Evolutionary conservation across 2,329 filamentous ascomycete genomes (phyloP), one percentile per base, ranked within the genome.

Genomic region (Trichophyton equinum): DNA sequence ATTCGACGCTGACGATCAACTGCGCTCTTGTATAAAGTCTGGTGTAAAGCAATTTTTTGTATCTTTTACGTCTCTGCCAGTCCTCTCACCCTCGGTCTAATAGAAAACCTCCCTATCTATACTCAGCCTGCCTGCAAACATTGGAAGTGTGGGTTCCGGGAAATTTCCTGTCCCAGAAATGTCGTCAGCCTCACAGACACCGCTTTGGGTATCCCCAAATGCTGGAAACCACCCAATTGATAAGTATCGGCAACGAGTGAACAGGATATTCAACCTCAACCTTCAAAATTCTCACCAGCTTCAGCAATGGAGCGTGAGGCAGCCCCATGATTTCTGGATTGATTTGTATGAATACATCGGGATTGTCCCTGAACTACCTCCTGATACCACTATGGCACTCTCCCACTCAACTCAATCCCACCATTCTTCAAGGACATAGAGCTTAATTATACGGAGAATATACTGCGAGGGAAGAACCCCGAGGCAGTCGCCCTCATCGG

Each of bases 251-350:
- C 59, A 42, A 7, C 64, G 62, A 44, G 61, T 64, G n/a, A 65
- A 65, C 46, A 44, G 58, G 42, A 62, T 59, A 40, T 65, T 64
- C 49, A 46, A 46, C 27, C 51, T 65, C 15, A 20, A 25, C 25
- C 61, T 65, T n/a, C 51, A 49, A 13, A 30, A 62, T 47, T 71
- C 73, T 1, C 68, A 71, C 44, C 72, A 76, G 2, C 68, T 77
- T 18, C 73, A 76, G 25, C 66, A 64, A 63, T 77, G 75, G 75
- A 73, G 70, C 27, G 70, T 75, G 4, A 62, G 68, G 1, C 67
- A 72, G n/a, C 68, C 73, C 3, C 75, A 77, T 56, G 68, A 74
- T 9, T 77, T 77, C 62, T 77, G 75, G 75, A 69, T 72, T 25
- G 72, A 76, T 64, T 65, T 77, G n/a, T 76, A 76, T 62, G 57